phyloP scores from a whole-genome alignment of 352 stramenopile species.

The Pythium myriotylum region DNA sequence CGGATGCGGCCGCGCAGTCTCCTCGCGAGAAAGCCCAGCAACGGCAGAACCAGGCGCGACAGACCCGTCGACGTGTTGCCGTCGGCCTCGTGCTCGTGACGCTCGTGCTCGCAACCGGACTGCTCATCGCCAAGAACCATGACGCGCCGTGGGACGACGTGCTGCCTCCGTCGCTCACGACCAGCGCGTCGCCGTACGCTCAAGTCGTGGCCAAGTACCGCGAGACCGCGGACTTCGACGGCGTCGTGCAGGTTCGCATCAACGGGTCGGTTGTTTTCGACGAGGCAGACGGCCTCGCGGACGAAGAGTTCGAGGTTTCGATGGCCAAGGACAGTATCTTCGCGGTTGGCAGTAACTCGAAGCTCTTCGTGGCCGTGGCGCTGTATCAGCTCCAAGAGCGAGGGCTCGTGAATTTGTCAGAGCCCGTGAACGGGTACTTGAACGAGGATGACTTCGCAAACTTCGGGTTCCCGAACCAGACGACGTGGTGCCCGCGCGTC shows the following conservation, averaged over 20 bases:
- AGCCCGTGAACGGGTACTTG: slow-evolving; percentile 40
- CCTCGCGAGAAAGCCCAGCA: not conserved
- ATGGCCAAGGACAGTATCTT: slow-evolving; percentile 60
- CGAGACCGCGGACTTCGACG: slow-evolving; percentile 45
- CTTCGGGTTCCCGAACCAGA: slow-evolving; percentile 55
- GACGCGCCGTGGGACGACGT: slow-evolving; percentile 2
- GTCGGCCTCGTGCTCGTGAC: slow-evolving; percentile 37
- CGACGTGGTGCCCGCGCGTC: slow-evolving; percentile 50
- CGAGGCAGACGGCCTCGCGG: slow-evolving; percentile 45
- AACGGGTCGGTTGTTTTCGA: slow-evolving; percentile 55
- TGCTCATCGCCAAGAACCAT: slow-evolving; percentile 40
- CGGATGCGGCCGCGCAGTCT: too few species aligned
- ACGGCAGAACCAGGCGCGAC: slow-evolving; percentile 15
- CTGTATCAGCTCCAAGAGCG: slow-evolving; percentile 66
- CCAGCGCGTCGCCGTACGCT: slow-evolving; percentile 35
- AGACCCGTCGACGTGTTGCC: slow-evolving; percentile 36
- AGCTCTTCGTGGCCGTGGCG: slow-evolving; percentile 56
- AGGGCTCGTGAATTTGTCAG: slow-evolving; percentile 36
- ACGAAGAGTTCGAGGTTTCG: slow-evolving; percentile 44
- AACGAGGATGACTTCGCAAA: slow-evolving; percentile 40
- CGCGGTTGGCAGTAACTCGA: slow-evolving; percentile 58
- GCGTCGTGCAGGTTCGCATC: slow-evolving; percentile 50
- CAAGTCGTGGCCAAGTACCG: slow-evolving; percentile 30
- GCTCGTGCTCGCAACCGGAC: slow-evolving; percentile 36
- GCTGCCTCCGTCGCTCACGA: not conserved